Percentiles rank a stretch among this genome's conserved stretches.
phyloP scores from a whole-genome alignment of 2,329 filamentous ascomycete genomes.

The Piedraia hortae region DNA sequence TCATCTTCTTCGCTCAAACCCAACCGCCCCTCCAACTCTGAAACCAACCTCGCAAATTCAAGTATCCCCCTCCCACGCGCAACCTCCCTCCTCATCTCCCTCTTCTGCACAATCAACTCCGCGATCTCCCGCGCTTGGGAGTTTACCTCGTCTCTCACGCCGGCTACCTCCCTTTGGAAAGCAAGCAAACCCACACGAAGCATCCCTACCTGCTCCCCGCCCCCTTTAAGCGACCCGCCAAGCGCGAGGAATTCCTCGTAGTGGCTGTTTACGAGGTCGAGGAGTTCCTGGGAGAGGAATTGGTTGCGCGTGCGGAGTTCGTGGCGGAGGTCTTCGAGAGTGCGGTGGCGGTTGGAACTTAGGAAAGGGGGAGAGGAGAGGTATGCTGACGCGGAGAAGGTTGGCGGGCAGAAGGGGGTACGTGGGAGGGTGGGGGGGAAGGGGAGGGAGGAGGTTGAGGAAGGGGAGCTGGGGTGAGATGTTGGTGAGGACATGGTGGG shows the following conservation, averaged over 20 bases:
- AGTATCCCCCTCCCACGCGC: slow-evolving; percentile 33
- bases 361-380: slow-evolving; percentile 59
- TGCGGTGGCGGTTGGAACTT: slow-evolving; percentile 82
- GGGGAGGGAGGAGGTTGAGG: no score
- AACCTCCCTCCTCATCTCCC: slow-evolving; percentile 32
- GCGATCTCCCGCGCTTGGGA: slow-evolving; percentile 35
- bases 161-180: slow-evolving; percentile 57
- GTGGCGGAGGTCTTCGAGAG: slow-evolving; percentile 68
- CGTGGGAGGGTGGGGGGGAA: slow-evolving; percentile 22
- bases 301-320: slow-evolving; percentile 63
- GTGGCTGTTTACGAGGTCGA: slow-evolving; percentile 86
- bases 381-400: slow-evolving; percentile 59
- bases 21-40: slow-evolving; percentile 34
- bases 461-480: no score
- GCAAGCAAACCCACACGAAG: slow-evolving; percentile 66
- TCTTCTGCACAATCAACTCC: slow-evolving; percentile 36
- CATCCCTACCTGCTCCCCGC: slow-evolving; percentile 76
- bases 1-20: slow-evolving; percentile 14
- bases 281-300: slow-evolving; percentile 55
- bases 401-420: slow-evolving; percentile 46
- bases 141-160: slow-evolving; percentile 37
- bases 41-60: slow-evolving; percentile 36
- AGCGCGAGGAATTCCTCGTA: slow-evolving; percentile 75
- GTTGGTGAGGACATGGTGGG: no score
- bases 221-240: slow-evolving; percentile 55